Conservation (phyloP, 108 stramenopile genomes). For the Pseudonitzschia pungens region DNA sequence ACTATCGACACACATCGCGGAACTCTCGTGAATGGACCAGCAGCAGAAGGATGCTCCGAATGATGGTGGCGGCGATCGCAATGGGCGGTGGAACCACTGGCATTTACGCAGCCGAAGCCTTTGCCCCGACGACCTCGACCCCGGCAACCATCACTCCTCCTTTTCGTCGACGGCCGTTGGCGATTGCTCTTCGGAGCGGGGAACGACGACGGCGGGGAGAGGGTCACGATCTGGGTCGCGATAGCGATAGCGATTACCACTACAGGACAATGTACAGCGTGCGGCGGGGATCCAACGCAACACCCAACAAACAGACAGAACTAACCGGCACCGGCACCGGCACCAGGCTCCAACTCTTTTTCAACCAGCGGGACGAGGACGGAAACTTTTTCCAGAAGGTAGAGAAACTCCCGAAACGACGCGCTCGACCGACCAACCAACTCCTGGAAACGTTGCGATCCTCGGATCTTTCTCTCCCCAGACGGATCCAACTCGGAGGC, state of each 20-base stretch:
- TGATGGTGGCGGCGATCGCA: neutral
- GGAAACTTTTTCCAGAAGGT: neutral
- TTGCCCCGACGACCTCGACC: neutral
- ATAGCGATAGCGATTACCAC: too few species aligned
- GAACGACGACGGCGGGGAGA: too few species aligned
- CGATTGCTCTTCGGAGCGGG: neutral
- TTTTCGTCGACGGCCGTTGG: neutral
- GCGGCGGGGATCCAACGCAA: neutral
- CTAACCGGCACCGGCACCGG: neutral
- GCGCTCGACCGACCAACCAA: neutral
- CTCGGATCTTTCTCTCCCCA: neutral
- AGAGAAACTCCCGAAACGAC: neutral
- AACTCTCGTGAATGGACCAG: neutral
- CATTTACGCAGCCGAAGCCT: neutral
- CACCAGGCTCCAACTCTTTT: constrained; percentile 2
- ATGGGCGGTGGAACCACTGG: neutral
- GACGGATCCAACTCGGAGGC: neutral
- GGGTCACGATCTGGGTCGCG: neutral
- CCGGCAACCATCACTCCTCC: too few species aligned
- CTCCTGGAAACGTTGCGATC: neutral
- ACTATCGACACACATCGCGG: neutral
- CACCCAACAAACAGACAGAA: neutral
- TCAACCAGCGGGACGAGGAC: constrained; percentile 5
- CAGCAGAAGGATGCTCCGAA: neutral
- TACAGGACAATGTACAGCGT: neutral